Conservation (phyloP, 169 alveolate species). For the Toxoplasma gondii region DNA sequence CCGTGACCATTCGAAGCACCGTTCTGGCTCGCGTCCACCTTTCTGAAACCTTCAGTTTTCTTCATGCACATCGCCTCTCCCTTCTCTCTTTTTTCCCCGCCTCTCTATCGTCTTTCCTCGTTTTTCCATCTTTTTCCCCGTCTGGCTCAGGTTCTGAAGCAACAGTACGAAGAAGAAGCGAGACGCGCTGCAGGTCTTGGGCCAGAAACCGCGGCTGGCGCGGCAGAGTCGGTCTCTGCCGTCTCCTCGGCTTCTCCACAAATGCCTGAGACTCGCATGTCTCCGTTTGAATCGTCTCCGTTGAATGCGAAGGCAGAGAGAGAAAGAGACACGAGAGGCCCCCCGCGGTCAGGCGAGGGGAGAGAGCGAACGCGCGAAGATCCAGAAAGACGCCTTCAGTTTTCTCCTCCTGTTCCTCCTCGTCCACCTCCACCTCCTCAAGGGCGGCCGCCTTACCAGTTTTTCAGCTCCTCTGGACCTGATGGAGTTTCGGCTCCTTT, state of each 20-base stretch:
- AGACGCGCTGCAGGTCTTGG: neutral
- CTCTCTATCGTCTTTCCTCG: neutral
- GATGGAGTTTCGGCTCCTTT: too few relatives aligned
- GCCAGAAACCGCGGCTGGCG: neutral
- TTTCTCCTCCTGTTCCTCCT: neutral
- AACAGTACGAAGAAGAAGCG: slow-evolving; percentile 41
- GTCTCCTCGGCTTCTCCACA: too few relatives aligned
- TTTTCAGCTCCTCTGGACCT: too few relatives aligned
- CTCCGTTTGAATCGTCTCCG: too few relatives aligned
- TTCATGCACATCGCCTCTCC: neutral
- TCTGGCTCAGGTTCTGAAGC: slow-evolving; percentile 3
- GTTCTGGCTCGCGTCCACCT: neutral
- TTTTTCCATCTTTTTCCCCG: neutral
- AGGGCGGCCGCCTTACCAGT: neutral
- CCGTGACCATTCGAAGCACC: neutral
- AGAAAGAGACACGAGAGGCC: too few relatives aligned
- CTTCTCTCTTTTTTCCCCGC: neutral
- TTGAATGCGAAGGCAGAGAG: too few relatives aligned
- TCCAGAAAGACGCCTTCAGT: too few relatives aligned
- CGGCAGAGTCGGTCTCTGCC: too few relatives aligned
- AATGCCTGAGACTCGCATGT: too few relatives aligned
- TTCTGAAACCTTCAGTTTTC: neutral
- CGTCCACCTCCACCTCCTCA: neutral
- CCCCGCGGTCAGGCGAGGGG: too few relatives aligned
- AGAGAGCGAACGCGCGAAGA: too few relatives aligned